Percentiles rank a stretch among this genome's conserved stretches.
These are phyloP conservation scores for Xerocomellus amylosporus DNA, from an alignment of 768 basidiomycete species.

Conservation along the genomic window DNA sequence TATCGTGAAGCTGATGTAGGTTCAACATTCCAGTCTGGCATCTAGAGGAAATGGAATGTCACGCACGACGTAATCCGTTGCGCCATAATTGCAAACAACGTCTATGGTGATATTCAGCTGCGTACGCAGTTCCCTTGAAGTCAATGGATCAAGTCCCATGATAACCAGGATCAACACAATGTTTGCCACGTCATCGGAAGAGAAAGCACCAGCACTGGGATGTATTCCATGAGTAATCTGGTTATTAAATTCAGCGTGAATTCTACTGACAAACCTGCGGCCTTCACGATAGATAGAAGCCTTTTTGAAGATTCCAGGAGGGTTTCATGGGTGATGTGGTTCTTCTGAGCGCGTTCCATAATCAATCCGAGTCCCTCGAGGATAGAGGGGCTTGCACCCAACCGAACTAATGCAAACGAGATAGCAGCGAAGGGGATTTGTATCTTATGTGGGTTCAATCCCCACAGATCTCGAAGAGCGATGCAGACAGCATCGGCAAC, in stretches of 20 bases:
- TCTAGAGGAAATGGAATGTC: neutral
- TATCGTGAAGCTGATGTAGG: conserved; percentile 41
- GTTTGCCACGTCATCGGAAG: conserved; percentile 45
- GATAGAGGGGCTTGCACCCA: conserved; percentile 43
- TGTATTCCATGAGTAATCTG: neutral
- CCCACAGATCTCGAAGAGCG: conserved; percentile 37
- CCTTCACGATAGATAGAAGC: conserved; percentile 40
- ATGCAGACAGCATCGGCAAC: conserved; percentile 31
- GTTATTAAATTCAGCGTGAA: neutral
- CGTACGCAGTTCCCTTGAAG: conserved; percentile 41
- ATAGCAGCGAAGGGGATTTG: conserved; percentile 37
- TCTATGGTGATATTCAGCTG: conserved; percentile 51
- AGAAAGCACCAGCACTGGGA: conserved; percentile 33
- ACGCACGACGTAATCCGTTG: conserved; percentile 35
- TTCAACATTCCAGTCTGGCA: neutral
- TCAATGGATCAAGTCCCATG: conserved; percentile 54
- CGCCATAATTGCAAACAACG: conserved; percentile 37
- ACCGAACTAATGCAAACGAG: conserved; percentile 36
- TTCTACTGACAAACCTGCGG: conserved; percentile 46
- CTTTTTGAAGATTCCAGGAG: conserved; percentile 39
- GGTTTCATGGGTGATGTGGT: conserved; percentile 14
- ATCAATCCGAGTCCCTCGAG: conserved; percentile 37
- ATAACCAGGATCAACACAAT: conserved; percentile 50
- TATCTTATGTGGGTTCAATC: conserved; percentile 14
- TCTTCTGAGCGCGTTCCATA: conserved; percentile 5